phyloP scores from a whole-genome alignment of 176 grass and related monocot species.

The Aegilops umbellulata region DNA sequence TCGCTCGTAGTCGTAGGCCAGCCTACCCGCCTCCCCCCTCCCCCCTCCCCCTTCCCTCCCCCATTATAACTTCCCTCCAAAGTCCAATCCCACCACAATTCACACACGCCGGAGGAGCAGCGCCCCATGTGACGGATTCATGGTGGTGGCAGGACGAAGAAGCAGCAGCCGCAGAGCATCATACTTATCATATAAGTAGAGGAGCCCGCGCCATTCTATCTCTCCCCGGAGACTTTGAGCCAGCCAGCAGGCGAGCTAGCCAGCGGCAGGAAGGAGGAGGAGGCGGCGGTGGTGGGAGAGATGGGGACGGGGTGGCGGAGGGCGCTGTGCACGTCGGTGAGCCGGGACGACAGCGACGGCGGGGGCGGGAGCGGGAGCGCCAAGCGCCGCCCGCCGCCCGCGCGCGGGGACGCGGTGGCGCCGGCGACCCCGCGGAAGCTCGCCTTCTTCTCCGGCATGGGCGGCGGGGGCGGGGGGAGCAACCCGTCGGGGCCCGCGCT shows the following conservation, averaged over 20 bases:
- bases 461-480: background rate
- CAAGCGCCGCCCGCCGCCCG: conserved; percentile 14
- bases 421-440: conserved; percentile 46
- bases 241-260: background rate
- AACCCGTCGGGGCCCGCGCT: conserved; percentile 32
- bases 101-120: background rate
- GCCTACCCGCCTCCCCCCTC: background rate
- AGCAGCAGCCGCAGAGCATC: background rate
- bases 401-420: background rate
- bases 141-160: background rate
- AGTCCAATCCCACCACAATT: background rate
- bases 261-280: background rate
- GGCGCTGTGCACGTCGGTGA: conserved; percentile 86
- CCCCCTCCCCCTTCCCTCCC: background rate
- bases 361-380: background rate
- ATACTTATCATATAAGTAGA: background rate
- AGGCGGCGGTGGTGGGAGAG: background rate
- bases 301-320: conserved; percentile 94
- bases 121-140: background rate
- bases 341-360: conserved; percentile 35
- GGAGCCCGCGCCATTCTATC: background rate
- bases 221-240: background rate
- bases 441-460: conserved; percentile 62
- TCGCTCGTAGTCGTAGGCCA: background rate
- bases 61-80: background rate